These are phyloP conservation scores for Fusarium sororula DNA, from an alignment of 2,329 filamentous ascomycete species.

Conservation along the genomic window DNA sequence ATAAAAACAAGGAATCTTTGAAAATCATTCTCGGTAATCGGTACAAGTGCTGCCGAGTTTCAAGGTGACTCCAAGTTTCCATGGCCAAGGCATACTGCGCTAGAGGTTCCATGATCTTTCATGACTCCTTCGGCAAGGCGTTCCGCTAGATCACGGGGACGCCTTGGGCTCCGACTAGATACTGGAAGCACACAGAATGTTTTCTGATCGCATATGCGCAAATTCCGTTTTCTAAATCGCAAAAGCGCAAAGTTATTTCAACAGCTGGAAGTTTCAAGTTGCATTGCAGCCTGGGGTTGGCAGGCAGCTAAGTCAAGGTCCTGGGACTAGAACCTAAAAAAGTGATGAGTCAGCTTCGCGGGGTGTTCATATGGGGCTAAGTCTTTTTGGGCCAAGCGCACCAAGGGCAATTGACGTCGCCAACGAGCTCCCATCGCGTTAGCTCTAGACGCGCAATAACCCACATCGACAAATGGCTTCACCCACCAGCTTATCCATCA, in stretches of 20 bases:
- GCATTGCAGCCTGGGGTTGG: neutral
- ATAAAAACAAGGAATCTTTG: neutral
- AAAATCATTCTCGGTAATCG: neutral
- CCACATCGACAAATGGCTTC: slow-evolving; percentile 5
- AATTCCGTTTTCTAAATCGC: neutral
- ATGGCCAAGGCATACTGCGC: neutral
- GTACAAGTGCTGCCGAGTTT: neutral
- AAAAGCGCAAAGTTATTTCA: neutral
- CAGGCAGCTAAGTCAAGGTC: no score
- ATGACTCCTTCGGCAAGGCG: slow-evolving; percentile 14
- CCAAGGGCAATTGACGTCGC: slow-evolving; percentile 29
- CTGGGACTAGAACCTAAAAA: neutral
- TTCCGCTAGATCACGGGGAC: neutral
- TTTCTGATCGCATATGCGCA: neutral
- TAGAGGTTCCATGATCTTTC: slow-evolving; percentile 5
- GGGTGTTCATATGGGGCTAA: neutral
- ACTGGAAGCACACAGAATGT: neutral
- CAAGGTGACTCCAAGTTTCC: neutral
- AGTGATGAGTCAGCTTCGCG: neutral
- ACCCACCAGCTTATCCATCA: neutral
- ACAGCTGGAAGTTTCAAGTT: neutral
- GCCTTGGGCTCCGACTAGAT: neutral
- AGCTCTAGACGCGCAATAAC: slow-evolving; percentile 19
- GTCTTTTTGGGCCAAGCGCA: neutral
- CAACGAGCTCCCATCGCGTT: neutral